Evolutionary conservation across 495 filamentous ascomycete species (phyloP).

Genomic region (Trichocladium uniseriatum): DNA sequence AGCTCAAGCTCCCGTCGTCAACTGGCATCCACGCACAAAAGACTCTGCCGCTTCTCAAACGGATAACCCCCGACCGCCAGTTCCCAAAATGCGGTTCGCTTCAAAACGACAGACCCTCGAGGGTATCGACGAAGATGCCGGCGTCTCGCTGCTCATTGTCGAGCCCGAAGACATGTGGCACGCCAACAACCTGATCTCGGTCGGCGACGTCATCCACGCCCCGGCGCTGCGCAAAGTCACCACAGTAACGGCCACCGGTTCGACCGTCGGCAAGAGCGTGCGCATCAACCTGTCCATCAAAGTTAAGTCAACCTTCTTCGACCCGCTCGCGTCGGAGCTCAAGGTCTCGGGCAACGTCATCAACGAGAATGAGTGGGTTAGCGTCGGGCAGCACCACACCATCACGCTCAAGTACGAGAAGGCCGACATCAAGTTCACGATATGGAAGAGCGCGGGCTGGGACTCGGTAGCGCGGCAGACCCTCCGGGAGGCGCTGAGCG

Average conservation of each 20-base stretch:
- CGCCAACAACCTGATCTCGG: slow-evolving; percentile 85
- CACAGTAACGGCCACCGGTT: slow-evolving; percentile 61
- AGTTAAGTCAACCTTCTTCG: slow-evolving; percentile 82
- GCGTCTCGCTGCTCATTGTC: slow-evolving; percentile 71
- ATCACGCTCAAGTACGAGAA: slow-evolving; percentile 61
- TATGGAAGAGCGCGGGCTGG: slow-evolving; percentile 86
- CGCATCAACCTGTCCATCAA: slow-evolving; percentile 70
- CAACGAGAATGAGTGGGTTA: slow-evolving; percentile 75
- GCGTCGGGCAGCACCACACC: slow-evolving; percentile 79
- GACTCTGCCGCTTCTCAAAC: too few relatives aligned
- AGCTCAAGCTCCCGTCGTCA: too few relatives aligned
- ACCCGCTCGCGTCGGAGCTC: slow-evolving; percentile 70
- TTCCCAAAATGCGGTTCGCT: slow-evolving; percentile 25
- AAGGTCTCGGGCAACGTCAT: slow-evolving; percentile 77
- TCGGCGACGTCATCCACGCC: slow-evolving; percentile 68
- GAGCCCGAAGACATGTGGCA: slow-evolving; percentile 99
- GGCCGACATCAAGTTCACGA: slow-evolving; percentile 46
- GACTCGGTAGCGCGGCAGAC: slow-evolving; percentile 77
- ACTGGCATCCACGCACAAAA: too few relatives aligned
- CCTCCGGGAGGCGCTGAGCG: slow-evolving; percentile 68
- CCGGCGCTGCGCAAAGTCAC: slow-evolving; percentile 76
- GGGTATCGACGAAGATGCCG: slow-evolving; percentile 60
- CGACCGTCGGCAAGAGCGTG: slow-evolving; percentile 62
- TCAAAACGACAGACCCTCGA: slow-evolving; percentile 47
- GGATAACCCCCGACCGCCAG: too few relatives aligned